Evolutionary conservation across 108 stramenopile genomes (phyloP).

Genomic region (Fistulifera solaris): DNA sequence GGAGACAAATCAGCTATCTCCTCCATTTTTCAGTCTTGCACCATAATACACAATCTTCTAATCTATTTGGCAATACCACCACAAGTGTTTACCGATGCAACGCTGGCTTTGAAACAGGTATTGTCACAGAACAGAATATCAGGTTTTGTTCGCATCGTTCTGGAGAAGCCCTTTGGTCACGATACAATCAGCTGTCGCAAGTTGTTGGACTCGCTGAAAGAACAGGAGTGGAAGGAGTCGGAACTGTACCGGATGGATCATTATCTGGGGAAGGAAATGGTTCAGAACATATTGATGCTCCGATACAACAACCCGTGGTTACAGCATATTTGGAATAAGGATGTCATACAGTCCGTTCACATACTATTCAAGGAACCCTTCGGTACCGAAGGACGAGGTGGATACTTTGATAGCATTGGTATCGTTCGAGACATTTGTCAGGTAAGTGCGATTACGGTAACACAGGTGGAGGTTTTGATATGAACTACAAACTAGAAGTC

Average conservation of each 20-base stretch:
- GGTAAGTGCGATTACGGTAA: slow-evolving; percentile 11
- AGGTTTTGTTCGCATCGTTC: slow-evolving; percentile 77
- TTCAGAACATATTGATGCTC: slow-evolving; percentile 63
- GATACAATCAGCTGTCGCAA: slow-evolving; percentile 78
- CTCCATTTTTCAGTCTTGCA: slow-evolving; percentile 23
- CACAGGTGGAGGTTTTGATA: background rate
- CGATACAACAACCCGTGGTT: slow-evolving; percentile 73
- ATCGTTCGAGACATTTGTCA: slow-evolving; percentile 91
- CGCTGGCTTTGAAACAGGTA: slow-evolving; percentile 50
- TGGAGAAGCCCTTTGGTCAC: slow-evolving; percentile 98
- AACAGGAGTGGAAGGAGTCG: slow-evolving; percentile 47
- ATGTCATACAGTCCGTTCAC: slow-evolving; percentile 35
- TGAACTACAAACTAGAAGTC: background rate
- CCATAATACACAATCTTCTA: slow-evolving; percentile 36
- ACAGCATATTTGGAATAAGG: slow-evolving; percentile 68
- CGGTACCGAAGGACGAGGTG: slow-evolving; percentile 88
- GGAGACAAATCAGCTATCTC: slow-evolving; percentile 71
- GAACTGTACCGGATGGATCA: slow-evolving; percentile 89
- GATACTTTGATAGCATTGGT: slow-evolving; percentile 91
- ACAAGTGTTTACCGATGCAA: slow-evolving; percentile 83
- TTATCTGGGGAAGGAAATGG: slow-evolving; percentile 84
- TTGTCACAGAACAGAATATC: slow-evolving; percentile 28
- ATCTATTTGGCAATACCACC: slow-evolving; percentile 98
- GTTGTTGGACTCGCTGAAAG: slow-evolving; percentile 19
- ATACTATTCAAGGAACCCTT: slow-evolving; percentile 72